A percentile compares a stretch with the other conserved stretches of the same genome.
Evolutionary conservation across 2,329 filamentous ascomycete species (phyloP).

Genomic region (Colletotrichum sp.): DNA sequence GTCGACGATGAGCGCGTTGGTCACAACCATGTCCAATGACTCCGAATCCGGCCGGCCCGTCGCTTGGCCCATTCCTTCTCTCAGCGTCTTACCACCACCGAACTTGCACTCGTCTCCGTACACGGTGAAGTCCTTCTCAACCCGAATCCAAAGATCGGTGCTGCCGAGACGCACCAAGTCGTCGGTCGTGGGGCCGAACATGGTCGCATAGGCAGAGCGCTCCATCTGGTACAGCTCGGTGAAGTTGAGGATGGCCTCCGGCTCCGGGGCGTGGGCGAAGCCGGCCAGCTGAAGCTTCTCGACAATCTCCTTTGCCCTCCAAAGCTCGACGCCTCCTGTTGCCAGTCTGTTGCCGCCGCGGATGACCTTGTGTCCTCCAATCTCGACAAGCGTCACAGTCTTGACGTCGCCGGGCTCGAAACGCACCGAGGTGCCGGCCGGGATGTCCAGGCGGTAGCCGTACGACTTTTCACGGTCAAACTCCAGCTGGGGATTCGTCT

Average conservation of each 20-base stretch:
- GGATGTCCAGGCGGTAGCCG: slow-evolving; percentile 86
- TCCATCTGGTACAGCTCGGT: slow-evolving; percentile 75
- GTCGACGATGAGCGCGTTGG: slow-evolving; percentile 89
- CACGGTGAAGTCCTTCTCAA: slow-evolving; percentile 82
- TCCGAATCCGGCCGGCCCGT: slow-evolving; percentile 75
- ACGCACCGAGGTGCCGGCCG: slow-evolving; percentile 88
- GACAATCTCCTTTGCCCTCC: slow-evolving; percentile 69
- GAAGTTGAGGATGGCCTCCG: slow-evolving; percentile 55
- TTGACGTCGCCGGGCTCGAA: slow-evolving; percentile 95
- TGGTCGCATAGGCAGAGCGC: slow-evolving; percentile 77
- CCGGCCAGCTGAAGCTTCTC: slow-evolving; percentile 71
- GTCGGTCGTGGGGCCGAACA: slow-evolving; percentile 93
- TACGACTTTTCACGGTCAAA: slow-evolving; percentile 87
- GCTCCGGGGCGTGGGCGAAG: slow-evolving; percentile 79
- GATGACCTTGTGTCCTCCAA: slow-evolving; percentile 81
- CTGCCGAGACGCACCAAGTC: slow-evolving; percentile 82
- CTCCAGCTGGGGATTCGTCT: slow-evolving; percentile 87
- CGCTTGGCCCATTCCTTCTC: slow-evolving; percentile 96
- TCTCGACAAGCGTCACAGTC: slow-evolving; percentile 89
- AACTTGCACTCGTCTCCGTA: slow-evolving; percentile 97
- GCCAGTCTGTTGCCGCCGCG: slow-evolving; percentile 85
- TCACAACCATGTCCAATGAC: slow-evolving; percentile 83
- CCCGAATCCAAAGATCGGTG: slow-evolving; percentile 88
- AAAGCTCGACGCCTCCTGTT: slow-evolving; percentile 70
- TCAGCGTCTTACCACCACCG: slow-evolving; percentile 89